Percentiles rank a stretch among this genome's conserved stretches.
These are phyloP conservation scores for Cutaneotrichosporon curvatum DNA, from an alignment of 1,284 basidiomycete species.

Conservation along the genomic window DNA sequence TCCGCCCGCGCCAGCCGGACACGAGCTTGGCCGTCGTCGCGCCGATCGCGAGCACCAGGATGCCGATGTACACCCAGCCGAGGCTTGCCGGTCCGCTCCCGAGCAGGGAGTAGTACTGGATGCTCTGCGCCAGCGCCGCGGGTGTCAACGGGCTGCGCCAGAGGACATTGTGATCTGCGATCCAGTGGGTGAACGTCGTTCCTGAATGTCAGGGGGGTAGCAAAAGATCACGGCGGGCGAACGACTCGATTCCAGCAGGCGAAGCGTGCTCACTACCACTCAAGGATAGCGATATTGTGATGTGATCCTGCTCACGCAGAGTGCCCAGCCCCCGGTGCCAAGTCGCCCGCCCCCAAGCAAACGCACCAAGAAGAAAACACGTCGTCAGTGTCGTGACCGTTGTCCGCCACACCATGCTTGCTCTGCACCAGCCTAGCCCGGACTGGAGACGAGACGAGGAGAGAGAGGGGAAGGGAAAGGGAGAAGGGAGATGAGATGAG, in stretches of 20 bases:
- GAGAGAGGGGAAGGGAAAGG: too few relatives aligned
- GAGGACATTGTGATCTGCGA: slow-evolving; percentile 43
- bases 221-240: background rate
- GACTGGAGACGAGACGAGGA: too few relatives aligned
- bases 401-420: slow-evolving; percentile 39
- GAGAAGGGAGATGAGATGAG: too few relatives aligned
- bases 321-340: background rate
- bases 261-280: too few relatives aligned
- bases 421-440: too few relatives aligned
- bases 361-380: slow-evolving; percentile 41
- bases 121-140: slow-evolving; percentile 31
- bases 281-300: background rate
- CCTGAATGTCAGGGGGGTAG: slow-evolving; percentile 26
- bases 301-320: too few relatives aligned
- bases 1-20: slow-evolving; percentile 26
- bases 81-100: slow-evolving; percentile 24
- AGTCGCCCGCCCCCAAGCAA: background rate
- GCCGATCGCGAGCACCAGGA: slow-evolving; percentile 26
- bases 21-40: slow-evolving; percentile 27
- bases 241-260: background rate
- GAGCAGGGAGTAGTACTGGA: slow-evolving; percentile 38
- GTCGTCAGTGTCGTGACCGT: slow-evolving; percentile 35
- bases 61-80: slow-evolving; percentile 34
- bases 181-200: slow-evolving; percentile 44
- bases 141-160: slow-evolving; percentile 38